These are phyloP conservation scores for Physcomitrium patens DNA, from an alignment of 225 moss, liverwort and hornwort species.

Conservation along the genomic window DNA sequence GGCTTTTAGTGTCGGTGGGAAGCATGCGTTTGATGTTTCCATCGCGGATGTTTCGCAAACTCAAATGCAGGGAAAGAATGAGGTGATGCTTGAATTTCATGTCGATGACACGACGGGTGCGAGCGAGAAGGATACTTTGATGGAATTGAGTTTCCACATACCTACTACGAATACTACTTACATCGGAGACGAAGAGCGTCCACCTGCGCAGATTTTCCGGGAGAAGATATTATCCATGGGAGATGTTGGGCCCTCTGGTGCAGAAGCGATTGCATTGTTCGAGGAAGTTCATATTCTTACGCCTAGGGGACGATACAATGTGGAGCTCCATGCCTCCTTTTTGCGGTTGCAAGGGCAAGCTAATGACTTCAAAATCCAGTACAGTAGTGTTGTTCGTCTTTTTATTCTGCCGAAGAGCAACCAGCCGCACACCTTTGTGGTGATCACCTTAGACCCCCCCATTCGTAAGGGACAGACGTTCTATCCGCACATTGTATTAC, in stretches of 20 bases:
- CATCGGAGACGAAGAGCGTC: slow-evolving; percentile 92
- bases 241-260: slow-evolving; percentile 85
- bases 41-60: slow-evolving; percentile 95
- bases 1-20: slow-evolving; percentile 84
- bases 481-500: slow-evolving; percentile 96
- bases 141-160: slow-evolving; percentile 95
- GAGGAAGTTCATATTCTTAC: slow-evolving; percentile 92
- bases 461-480: slow-evolving; percentile 99
- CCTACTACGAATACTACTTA: slow-evolving; percentile 83
- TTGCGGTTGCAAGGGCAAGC: slow-evolving; percentile 94
- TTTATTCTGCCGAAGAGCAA: slow-evolving; percentile 96
- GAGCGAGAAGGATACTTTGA: slow-evolving; percentile 95
- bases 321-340: slow-evolving; percentile 92
- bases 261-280: slow-evolving; percentile 82
- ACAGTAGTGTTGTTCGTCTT: slow-evolving; percentile 92
- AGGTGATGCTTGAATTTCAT: slow-evolving; percentile 97
- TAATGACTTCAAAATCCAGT: slow-evolving; percentile 98
- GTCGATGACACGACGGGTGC: slow-evolving; percentile 98
- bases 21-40: slow-evolving; percentile 93
- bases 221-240: slow-evolving; percentile 92
- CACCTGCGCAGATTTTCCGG: slow-evolving; percentile 89
- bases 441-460: slow-evolving; percentile 94
- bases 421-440: slow-evolving; percentile 94
- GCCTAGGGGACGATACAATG: slow-evolving; percentile 93
- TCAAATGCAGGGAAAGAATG: slow-evolving; percentile 98